Conservation (phyloP, 257 asterid species). For the Echium plantagineum region DNA sequence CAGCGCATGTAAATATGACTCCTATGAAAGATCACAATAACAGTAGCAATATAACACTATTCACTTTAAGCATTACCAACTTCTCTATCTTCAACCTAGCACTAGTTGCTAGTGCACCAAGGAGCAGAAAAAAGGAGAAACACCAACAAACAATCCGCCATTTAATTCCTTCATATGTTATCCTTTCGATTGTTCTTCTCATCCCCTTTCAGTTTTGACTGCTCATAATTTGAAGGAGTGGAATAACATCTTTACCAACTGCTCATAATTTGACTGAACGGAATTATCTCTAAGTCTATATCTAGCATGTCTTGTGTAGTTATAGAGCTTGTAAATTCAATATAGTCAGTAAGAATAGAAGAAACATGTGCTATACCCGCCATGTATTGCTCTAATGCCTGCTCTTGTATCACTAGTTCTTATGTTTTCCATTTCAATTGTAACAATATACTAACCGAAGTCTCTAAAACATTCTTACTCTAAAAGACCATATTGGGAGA, state of each 20-base stretch:
- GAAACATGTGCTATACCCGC: not conserved
- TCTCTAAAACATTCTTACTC: too few species aligned
- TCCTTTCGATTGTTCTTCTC: too few species aligned
- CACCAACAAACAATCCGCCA: not conserved
- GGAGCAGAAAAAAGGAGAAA: not conserved
- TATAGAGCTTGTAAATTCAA: too few species aligned
- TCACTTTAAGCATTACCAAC: not conserved
- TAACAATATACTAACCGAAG: too few species aligned
- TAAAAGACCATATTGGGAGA: too few species aligned
- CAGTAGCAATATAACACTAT: too few species aligned
- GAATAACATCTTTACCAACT: too few species aligned
- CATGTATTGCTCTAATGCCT: not conserved
- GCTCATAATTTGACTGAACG: too few species aligned
- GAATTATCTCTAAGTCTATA: not conserved
- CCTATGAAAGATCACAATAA: too few species aligned
- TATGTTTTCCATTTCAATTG: too few species aligned
- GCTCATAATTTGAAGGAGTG: not conserved
- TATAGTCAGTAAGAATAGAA: too few species aligned
- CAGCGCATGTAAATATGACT: too few species aligned
- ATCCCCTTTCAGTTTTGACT: not conserved
- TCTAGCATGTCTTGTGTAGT: not conserved
- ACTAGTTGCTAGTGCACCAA: not conserved
- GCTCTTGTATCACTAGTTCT: not conserved
- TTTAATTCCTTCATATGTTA: not conserved
- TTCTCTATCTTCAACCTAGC: not conserved